Conservation (phyloP, 2,329 filamentous ascomycete species). For the Claviceps arundinis region DNA sequence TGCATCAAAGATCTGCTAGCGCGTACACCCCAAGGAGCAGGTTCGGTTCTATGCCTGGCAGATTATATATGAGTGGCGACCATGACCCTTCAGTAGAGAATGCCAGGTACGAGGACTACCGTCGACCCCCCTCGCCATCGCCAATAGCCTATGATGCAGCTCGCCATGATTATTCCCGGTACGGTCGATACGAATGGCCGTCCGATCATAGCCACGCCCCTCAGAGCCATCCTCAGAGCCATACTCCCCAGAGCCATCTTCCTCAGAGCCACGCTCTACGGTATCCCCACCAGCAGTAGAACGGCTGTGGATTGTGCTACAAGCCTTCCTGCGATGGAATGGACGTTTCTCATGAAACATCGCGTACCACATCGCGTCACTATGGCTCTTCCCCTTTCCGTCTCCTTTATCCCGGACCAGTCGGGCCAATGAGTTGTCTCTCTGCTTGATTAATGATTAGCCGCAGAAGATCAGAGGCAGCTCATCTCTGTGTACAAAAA, state of each 20-base stretch:
- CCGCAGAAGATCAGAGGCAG: background rate
- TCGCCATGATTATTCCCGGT: background rate
- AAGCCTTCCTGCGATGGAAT: background rate
- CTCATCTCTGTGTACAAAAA: background rate
- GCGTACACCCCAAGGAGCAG: conserved; percentile 9
- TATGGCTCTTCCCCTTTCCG: background rate
- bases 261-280: background rate
- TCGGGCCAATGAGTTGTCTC: background rate
- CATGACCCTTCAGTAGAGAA: conserved; percentile 1
- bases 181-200: conserved; percentile 2
- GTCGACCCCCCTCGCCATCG: background rate
- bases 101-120: background rate
- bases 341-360: background rate
- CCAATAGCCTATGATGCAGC: conserved; percentile 4
- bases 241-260: no score
- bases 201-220: conserved; percentile 1
- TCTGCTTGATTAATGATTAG: background rate
- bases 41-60: conserved; percentile 2
- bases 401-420: conserved; percentile 2
- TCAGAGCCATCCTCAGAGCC: no score
- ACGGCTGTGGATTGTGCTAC: background rate
- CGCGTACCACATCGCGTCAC: background rate
- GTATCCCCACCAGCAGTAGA: background rate
- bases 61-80: conserved; percentile 11
- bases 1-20: conserved; percentile 13